Base-by-base conservation (phyloP, 257 asterid species). In the Paraleonurus japonicus region DNA sequence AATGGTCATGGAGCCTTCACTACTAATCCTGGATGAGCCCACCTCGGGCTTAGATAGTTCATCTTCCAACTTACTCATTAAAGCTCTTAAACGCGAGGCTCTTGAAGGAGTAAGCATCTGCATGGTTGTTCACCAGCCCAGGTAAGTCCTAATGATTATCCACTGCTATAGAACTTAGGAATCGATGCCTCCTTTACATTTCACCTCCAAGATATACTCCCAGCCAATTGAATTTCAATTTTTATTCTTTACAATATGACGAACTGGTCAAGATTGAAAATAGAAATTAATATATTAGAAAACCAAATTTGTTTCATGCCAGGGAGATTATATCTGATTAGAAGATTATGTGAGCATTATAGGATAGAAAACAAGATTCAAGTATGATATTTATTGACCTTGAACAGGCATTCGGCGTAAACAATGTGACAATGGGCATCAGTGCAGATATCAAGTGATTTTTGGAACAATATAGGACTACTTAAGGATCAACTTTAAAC, bases 111-210 rank as follows among this genome's bases (percentile, higher is more conserved):
- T 92, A 71, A 92, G 87, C 76, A 82, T 92, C 67, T 90, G 96
- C 84, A 92, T 92, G 98, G 98, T 92, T 65, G 89, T 92, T 86
- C 98, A 92, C 85, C 98, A 92, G 78, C 98, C 98, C 62, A 92
- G 98, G 98, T 85, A 65, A 65, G 80, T 72, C 64, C 69, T 32
- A 70, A 47, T 32, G 41, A 54, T 76, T 58, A 48, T 47, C 57
- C 50, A 10, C 57, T 73, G 62, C 39, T 65, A 39, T 39, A 39
- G 11, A 39, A 6, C n/a, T 39, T 39, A 39, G 47, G 47, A 39
- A 1, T 33, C 10, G 39, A 33, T 33, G 39, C 2, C 39, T 33
- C 39, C 39, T 33, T 33, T 33, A 33, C 10, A 33, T 33, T 33
- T 33, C 39, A 33, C 39, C 39, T 30, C 5, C 35, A 33, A 33